phyloP scores from a whole-genome alignment of 1,284 basidiomycete species.

The Termitomyces sp. region DNA sequence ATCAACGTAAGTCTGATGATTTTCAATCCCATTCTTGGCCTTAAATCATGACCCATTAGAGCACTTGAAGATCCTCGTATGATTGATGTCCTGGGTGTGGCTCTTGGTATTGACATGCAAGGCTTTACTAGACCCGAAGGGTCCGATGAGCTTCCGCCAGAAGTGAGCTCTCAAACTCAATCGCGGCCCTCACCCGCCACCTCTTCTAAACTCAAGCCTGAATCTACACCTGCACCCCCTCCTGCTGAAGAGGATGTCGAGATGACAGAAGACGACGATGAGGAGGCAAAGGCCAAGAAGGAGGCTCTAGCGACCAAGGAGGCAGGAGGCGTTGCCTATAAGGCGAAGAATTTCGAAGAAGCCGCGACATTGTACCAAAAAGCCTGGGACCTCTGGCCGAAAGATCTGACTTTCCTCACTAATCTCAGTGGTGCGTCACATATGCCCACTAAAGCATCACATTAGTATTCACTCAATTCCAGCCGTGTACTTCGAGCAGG shows the following conservation, averaged over 20 bases:
- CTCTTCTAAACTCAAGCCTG: constrained; percentile 33
- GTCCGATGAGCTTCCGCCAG: constrained; percentile 74
- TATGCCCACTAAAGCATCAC: background rate
- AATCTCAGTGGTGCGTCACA: constrained; percentile 72
- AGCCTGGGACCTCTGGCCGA: constrained; percentile 92
- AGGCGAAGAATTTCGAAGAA: constrained; percentile 74
- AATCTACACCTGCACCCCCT: constrained; percentile 31
- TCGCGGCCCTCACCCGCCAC: constrained; percentile 33
- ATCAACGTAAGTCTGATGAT: constrained; percentile 34
- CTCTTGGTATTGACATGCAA: constrained; percentile 93
- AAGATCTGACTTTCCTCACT: constrained; percentile 92
- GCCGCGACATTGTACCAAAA: constrained; percentile 73
- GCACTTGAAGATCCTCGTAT: constrained; percentile 82
- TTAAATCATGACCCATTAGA: constrained; percentile 25
- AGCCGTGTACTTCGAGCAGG: constrained; percentile 94
- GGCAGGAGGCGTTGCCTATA: constrained; percentile 80
- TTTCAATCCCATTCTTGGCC: background rate
- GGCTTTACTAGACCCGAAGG: constrained; percentile 85
- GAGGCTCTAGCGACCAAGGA: constrained; percentile 77
- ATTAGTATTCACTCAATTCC: constrained; percentile 6
- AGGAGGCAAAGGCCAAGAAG: constrained; percentile 65
- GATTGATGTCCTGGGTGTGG: constrained; percentile 89
- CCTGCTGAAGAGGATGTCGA: constrained; percentile 53
- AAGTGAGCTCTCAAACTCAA: constrained; percentile 31
- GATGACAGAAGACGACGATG: constrained; percentile 54